Conservation (phyloP, 2,329 filamentous ascomycete species). For the Cercospora sp. region DNA sequence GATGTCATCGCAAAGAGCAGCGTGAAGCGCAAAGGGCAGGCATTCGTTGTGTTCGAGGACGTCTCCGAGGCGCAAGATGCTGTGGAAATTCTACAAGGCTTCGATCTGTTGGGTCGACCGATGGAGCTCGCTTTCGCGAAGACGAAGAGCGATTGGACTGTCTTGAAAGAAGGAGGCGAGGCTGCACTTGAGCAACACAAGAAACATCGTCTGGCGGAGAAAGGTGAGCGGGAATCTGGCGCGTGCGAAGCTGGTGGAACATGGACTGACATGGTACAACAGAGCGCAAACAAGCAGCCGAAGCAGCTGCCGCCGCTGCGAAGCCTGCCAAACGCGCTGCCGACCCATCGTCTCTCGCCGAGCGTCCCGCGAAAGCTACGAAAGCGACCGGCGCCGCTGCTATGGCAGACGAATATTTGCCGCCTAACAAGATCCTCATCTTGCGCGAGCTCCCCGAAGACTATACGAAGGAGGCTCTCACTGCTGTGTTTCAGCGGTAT, state of each 20-base stretch:
- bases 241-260: slow-evolving; percentile 49
- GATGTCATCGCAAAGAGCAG: slow-evolving; percentile 88
- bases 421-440: slow-evolving; percentile 95
- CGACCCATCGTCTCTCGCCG: slow-evolving; percentile 52
- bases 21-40: slow-evolving; percentile 89
- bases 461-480: slow-evolving; percentile 77
- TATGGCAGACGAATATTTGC: slow-evolving; percentile 95
- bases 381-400: slow-evolving; percentile 69
- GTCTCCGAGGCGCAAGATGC: slow-evolving; percentile 77
- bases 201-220: slow-evolving; percentile 78
- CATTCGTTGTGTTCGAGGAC: slow-evolving; percentile 86
- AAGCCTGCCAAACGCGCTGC: slow-evolving; percentile 47
- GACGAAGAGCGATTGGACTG: slow-evolving; percentile 82
- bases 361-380: slow-evolving; percentile 66
- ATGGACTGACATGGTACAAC: slow-evolving; percentile 18
- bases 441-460: slow-evolving; percentile 88
- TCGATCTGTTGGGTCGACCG: slow-evolving; percentile 87
- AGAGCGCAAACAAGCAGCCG: slow-evolving; percentile 78
- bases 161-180: slow-evolving; percentile 68
- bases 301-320: slow-evolving; percentile 70
- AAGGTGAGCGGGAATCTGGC: slow-evolving; percentile 59
- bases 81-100: slow-evolving; percentile 86
- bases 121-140: slow-evolving; percentile 83
- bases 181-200: slow-evolving; percentile 90
- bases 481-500: slow-evolving; percentile 80